phyloP scores from a whole-genome alignment of 2,329 filamentous ascomycete species.

The Fusarium vanettenii region DNA sequence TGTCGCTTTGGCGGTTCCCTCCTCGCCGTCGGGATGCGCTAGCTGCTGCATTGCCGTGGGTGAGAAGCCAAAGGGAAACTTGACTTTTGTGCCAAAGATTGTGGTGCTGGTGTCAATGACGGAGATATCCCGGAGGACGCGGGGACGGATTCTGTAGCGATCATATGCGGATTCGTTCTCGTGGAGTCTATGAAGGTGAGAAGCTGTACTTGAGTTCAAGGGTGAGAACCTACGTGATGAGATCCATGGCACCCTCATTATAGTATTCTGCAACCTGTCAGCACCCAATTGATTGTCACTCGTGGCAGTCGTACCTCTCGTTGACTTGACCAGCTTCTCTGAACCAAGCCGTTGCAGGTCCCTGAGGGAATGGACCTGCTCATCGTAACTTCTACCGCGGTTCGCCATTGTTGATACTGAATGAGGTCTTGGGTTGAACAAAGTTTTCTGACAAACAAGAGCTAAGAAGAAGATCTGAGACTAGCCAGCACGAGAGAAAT shows the following conservation, averaged over 20 bases:
- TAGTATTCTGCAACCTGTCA: background rate
- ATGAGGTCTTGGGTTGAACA: background rate
- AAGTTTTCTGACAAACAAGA: background rate
- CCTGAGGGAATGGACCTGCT: slow-evolving; percentile 9
- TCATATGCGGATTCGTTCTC: slow-evolving; percentile 21
- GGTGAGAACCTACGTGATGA: background rate
- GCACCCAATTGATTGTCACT: background rate
- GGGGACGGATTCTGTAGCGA: slow-evolving; percentile 25
- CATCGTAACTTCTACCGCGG: slow-evolving; percentile 9
- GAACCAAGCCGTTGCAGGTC: slow-evolving; percentile 19
- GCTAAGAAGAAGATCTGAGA: background rate
- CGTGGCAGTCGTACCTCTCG: background rate
- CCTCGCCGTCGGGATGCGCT: slow-evolving; percentile 22
- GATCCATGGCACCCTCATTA: background rate
- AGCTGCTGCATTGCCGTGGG: slow-evolving; percentile 25
- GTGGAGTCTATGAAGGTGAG: slow-evolving; percentile 2
- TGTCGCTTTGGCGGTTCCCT: slow-evolving; percentile 16
- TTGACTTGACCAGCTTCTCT: background rate
- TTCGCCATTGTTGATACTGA: slow-evolving; percentile 9
- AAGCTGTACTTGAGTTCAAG: background rate
- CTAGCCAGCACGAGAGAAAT: background rate
- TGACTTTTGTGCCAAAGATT: slow-evolving; percentile 19
- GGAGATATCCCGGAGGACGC: slow-evolving; percentile 19
- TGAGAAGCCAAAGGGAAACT: slow-evolving; percentile 26
- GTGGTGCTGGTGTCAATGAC: slow-evolving; percentile 20